Percentiles rank a stretch among this genome's conserved stretches.
Conservation (phyloP, 495 filamentous ascomycete genomes). For the Penicillium bialowiezense region DNA sequence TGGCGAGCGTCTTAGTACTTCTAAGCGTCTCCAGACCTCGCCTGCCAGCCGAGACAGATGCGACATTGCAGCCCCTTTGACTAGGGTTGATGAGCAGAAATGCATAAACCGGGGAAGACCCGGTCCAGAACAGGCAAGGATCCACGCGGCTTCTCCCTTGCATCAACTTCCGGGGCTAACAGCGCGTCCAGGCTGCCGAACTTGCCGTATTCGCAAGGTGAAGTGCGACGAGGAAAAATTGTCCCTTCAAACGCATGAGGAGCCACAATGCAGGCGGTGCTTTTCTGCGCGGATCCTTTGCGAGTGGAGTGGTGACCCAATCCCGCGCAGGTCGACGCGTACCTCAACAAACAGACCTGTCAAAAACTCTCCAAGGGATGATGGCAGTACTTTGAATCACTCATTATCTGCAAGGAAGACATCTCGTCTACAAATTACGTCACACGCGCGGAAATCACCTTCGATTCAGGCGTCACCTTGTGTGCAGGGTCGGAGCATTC, state of each 20-base stretch:
- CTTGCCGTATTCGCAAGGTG: constrained; percentile 35
- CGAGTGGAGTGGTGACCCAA: constrained; percentile 32
- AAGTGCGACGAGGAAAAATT: constrained; percentile 38
- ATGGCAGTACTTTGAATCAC: not conserved
- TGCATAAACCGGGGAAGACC: constrained; percentile 27
- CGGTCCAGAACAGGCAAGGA: constrained; percentile 35
- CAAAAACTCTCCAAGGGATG: constrained; percentile 3
- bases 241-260: constrained; percentile 14
- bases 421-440: not conserved
- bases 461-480: constrained; percentile 4
- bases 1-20: not conserved
- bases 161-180: not conserved
- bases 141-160: constrained; percentile 7
- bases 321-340: constrained; percentile 18
- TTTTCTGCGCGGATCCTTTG: constrained; percentile 24
- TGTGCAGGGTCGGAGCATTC: constrained; percentile 3
- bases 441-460: not conserved
- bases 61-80: not conserved
- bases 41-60: not conserved
- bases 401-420: not conserved
- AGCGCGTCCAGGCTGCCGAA: constrained; percentile 25
- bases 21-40: not conserved
- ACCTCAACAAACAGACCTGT: not conserved
- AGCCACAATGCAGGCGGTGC: constrained; percentile 33
- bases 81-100: not conserved